These are phyloP conservation scores for Phylloporus sp. DNA, from an alignment of 768 basidiomycete species.

Conservation along the genomic window DNA sequence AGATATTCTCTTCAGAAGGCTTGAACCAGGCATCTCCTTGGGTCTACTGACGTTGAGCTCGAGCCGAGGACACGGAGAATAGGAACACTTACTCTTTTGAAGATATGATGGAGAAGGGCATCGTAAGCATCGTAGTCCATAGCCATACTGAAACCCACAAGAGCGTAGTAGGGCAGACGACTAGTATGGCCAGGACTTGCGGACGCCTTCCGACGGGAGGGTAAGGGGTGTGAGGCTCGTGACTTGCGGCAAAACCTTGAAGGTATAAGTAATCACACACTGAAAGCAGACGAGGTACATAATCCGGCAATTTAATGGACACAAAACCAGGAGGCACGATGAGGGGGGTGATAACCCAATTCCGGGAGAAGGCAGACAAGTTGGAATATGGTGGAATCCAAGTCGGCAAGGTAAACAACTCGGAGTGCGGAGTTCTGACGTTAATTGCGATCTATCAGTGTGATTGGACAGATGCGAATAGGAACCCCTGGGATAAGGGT, in stretches of 20 bases:
- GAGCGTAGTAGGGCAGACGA: background rate
- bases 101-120: conserved; percentile 75
- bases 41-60: conserved; percentile 41
- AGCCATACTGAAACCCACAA: conserved; percentile 16
- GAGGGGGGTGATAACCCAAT: conserved; percentile 4
- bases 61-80: background rate
- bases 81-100: conserved; percentile 52
- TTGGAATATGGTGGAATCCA: conserved; percentile 1
- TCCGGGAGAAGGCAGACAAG: conserved; percentile 1
- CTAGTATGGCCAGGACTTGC: background rate
- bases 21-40: conserved; percentile 85
- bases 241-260: background rate
- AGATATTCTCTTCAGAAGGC: conserved; percentile 75
- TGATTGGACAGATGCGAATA: conserved; percentile 5
- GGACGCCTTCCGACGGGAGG: background rate
- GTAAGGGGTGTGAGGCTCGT: background rate
- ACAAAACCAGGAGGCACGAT: background rate
- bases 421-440: conserved; percentile 9
- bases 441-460: conserved; percentile 18
- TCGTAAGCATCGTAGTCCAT: conserved; percentile 72
- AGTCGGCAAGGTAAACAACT: background rate
- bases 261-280: conserved; percentile 20
- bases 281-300: background rate
- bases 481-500: conserved; percentile 1
- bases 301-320: conserved; percentile 2